Conservation (phyloP, 257 asterid genomes). For the Scutellaria galericulata region DNA sequence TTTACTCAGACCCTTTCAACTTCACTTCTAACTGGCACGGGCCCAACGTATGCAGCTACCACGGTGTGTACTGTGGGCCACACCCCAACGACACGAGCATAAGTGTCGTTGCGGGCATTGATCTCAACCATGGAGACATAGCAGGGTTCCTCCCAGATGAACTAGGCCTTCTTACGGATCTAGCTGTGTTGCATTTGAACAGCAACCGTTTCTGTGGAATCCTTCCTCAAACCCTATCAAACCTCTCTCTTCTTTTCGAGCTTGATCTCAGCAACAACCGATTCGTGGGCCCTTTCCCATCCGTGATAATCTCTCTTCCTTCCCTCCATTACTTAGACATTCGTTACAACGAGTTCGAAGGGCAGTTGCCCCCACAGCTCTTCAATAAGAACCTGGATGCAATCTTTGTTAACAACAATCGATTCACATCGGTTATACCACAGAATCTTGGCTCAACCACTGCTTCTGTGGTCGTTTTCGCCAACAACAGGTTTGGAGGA, state of each 20-base stretch:
- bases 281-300: constrained; percentile 78
- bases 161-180: constrained; percentile 67
- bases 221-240: constrained; percentile 56
- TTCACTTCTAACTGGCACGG: constrained; percentile 68
- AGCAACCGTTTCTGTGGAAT: constrained; percentile 76
- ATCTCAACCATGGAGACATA: constrained; percentile 66
- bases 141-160: constrained; percentile 73
- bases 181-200: constrained; percentile 65
- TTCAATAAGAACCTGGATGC: constrained; percentile 59
- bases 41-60: constrained; percentile 61
- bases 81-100: constrained; percentile 47
- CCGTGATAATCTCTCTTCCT: constrained; percentile 60
- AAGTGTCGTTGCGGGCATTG: constrained; percentile 62
- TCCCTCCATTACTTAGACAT: constrained; percentile 58
- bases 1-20: constrained; percentile 67
- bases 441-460: constrained; percentile 50
- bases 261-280: constrained; percentile 77
- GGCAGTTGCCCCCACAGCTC: constrained; percentile 62
- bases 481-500: constrained; percentile 65
- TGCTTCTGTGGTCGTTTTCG: constrained; percentile 70
- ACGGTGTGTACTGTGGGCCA: constrained; percentile 59
- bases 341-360: constrained; percentile 82
- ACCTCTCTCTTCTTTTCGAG: constrained; percentile 60
- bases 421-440: constrained; percentile 55
- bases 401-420: constrained; percentile 62